Evolutionary conservation across 257 asterid genomes (phyloP).

Genomic region (Ajuga chamaepitys): DNA sequence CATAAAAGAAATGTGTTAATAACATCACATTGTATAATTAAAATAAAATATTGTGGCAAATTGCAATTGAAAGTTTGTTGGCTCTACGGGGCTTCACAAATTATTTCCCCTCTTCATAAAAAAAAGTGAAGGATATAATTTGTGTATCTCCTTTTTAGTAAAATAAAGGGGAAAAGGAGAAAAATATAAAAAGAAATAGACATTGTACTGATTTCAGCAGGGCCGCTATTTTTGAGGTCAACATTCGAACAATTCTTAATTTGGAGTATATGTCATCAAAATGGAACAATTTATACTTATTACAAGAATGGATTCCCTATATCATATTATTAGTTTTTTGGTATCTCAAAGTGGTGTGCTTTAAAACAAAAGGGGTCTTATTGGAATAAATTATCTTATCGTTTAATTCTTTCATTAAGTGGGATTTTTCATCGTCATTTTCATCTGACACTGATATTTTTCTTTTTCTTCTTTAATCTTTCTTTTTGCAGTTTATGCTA

Average conservation of each 20-base stretch:
- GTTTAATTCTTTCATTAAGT: constrained; percentile 12
- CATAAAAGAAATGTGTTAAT: no score
- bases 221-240: constrained; percentile 15
- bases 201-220: not conserved
- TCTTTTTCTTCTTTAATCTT: not conserved
- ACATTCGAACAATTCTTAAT: not conserved
- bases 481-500: no score
- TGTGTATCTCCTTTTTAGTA: not conserved
- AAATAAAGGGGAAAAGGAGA: not conserved
- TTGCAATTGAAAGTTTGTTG: no score
- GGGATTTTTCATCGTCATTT: constrained; percentile 12
- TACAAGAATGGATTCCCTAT: constrained; percentile 13
- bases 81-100: no score
- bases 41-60: no score
- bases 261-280: not conserved
- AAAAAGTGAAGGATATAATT: no score
- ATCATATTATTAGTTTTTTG: not conserved
- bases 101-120: no score
- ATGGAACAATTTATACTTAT: not conserved
- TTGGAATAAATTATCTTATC: constrained; percentile 13
- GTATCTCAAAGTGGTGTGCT: not conserved
- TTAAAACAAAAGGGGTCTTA: not conserved
- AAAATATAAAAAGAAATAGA: not conserved
- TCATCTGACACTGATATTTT: not conserved
- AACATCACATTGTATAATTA: no score